Evolutionary conservation across 106 monocot genomes (phyloP), one percentile per base, ranked within the genome.

Genomic region (Hemerocallis citrina): DNA sequence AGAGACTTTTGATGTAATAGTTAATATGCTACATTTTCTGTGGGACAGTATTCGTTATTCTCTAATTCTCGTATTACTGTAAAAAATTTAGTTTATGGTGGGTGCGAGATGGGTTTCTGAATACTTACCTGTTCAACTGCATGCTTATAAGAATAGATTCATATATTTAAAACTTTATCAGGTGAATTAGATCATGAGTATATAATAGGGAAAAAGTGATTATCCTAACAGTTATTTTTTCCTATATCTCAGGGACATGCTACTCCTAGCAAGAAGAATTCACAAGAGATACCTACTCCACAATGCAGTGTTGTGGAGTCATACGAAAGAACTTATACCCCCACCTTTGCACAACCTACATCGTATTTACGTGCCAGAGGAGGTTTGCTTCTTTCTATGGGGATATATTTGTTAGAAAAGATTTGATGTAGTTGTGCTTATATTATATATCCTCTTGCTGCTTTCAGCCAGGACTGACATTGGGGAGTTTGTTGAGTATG

Each of bases 401-500:
- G 16, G 19, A 30, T 44, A 7, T 25, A 50, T 2, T 71, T 17
- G 45, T 45, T 45, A n/a, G 16, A 1, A 17, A 45, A 45, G 45
- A n/a, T n/a, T 45, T 15, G 16, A 20, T 44, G 15, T 22, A 48
- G 24, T 15, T 50, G 4, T 54, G 35, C 47, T 39, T n/a, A 25
- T 55, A 15, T 36, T 66, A 1, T 15, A 42, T 46, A 7, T 49
- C 14, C 14, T 17, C 12, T 10, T 44, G 21, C 48, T 56, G 63
- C 38, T 39, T 85, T 46, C 82, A 98, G 96, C 82, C 16, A 74
- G 96, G 72, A 79, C 77, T 77, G 96, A 98, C 60, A 60, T 98
- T 74, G 77, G 91, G 61, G 96, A 91, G 47, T 98, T 88, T 80
- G 70, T 88, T 34, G 91, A 98, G 67, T 98, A 98, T 77, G 96